Evolutionary conservation across 148 eudicot genomes (phyloP).

Genomic region (Linanthus parryae): DNA sequence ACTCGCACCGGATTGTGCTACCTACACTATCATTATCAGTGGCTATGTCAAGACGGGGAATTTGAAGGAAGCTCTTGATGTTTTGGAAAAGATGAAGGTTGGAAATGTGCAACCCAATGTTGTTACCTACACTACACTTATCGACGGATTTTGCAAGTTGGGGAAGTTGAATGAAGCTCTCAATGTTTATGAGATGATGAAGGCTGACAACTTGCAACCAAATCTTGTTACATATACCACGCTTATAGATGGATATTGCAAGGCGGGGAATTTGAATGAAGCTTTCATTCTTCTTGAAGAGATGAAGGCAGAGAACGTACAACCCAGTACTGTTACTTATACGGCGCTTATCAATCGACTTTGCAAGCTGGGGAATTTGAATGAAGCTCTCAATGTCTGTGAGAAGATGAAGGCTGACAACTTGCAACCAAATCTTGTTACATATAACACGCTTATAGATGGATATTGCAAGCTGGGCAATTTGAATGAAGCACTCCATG

Average conservation of each 20-base stretch:
- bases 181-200: constrained; percentile 71
- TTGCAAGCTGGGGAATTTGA: constrained; percentile 57
- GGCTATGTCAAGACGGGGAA: no score
- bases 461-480: constrained; percentile 53
- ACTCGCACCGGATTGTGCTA: no score
- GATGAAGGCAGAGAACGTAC: constrained; percentile 38
- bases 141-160: constrained; percentile 81
- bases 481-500: constrained; percentile 26
- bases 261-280: constrained; percentile 61
- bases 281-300: constrained; percentile 59
- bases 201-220: constrained; percentile 72
- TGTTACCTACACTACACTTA: constrained; percentile 83
- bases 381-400: constrained; percentile 55
- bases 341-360: constrained; percentile 64
- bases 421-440: constrained; percentile 61
- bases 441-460: constrained; percentile 73
- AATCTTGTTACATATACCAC: constrained; percentile 70
- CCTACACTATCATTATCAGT: no score
- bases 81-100: no score
- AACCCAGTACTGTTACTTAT: constrained; percentile 61
- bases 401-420: constrained; percentile 27
- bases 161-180: constrained; percentile 74
- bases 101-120: constrained; percentile 92
- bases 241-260: constrained; percentile 68
- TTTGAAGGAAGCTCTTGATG: no score